A percentile compares a stretch with the other conserved stretches of the same genome.
phyloP scores from a whole-genome alignment of 371 early-diverging fungal species.

The Saksenaea oblongispora region DNA sequence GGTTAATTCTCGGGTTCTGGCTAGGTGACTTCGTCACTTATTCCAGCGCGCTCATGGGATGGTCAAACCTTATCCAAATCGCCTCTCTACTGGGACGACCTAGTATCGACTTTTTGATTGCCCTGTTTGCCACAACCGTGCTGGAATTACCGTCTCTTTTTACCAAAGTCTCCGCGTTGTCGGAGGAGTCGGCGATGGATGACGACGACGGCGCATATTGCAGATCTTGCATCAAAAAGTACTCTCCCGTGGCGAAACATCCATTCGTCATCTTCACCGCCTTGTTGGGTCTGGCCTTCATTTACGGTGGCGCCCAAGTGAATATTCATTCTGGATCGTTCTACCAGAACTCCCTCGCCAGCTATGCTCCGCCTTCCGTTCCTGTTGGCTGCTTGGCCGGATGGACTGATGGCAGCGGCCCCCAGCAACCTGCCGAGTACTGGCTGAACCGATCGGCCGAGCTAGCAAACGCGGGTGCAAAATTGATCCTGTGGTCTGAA shows the following conservation, averaged over 20 bases:
- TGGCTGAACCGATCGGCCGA: constrained; percentile 31
- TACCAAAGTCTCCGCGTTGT: neutral
- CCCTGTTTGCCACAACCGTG: constrained; percentile 25
- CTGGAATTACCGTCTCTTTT: constrained; percentile 20
- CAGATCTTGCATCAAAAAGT: neutral
- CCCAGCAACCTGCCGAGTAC: constrained; percentile 16
- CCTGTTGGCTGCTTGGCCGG: constrained; percentile 44
- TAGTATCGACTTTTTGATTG: constrained; percentile 30
- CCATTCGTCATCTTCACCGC: constrained; percentile 14
- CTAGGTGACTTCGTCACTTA: constrained; percentile 29
- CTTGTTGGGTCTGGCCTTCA: constrained; percentile 10
- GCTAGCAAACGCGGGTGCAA: constrained; percentile 41
- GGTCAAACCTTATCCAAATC: constrained; percentile 32
- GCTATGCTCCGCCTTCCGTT: constrained; percentile 27
- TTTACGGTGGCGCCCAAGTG: constrained; percentile 26
- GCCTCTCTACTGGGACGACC: constrained; percentile 32
- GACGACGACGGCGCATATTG: neutral
- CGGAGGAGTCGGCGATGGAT: neutral
- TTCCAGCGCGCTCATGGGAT: constrained; percentile 19
- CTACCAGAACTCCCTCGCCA: constrained; percentile 27
- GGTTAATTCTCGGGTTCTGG: constrained; percentile 7
- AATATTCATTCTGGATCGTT: constrained; percentile 31
- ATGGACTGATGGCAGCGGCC: constrained; percentile 10
- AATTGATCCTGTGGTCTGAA: constrained; percentile 55
- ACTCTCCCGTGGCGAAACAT: constrained; percentile 3